A percentile compares a stretch with the other conserved stretches of the same genome.
These are phyloP conservation scores for Pseudogymnoascus verrucosus DNA, from an alignment of 2,329 filamentous ascomycete species.

Conservation along the genomic window DNA sequence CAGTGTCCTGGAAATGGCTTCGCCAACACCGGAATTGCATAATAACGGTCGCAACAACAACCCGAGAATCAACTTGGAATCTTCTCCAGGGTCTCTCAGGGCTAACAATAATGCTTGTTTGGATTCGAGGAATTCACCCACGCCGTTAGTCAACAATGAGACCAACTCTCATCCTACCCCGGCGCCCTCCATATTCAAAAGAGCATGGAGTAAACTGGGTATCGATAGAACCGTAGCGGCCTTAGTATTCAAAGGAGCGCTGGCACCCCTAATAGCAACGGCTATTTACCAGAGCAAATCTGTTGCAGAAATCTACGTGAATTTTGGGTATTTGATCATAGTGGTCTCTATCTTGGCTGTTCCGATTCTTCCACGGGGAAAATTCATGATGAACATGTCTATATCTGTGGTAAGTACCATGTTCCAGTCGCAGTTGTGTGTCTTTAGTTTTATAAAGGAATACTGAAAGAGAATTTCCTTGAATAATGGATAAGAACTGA, in stretches of 20 bases:
- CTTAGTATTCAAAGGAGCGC: slow-evolving; percentile 18
- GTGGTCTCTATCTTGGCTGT: slow-evolving; percentile 58
- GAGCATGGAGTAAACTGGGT: slow-evolving; percentile 14
- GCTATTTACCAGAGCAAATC: slow-evolving; percentile 16
- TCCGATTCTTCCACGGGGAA: slow-evolving; percentile 60
- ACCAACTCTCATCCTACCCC: neutral
- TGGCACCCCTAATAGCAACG: slow-evolving; percentile 17
- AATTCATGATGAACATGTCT: slow-evolving; percentile 54
- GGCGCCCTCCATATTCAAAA: slow-evolving; percentile 9
- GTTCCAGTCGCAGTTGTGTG: slow-evolving; percentile 48
- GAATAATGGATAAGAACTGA: neutral
- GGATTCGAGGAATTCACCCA: neutral
- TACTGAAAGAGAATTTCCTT: neutral
- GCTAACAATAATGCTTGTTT: neutral
- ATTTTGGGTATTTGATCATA: slow-evolving; percentile 44
- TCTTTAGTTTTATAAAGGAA: slow-evolving; percentile 28
- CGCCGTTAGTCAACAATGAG: neutral
- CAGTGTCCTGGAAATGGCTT: neutral
- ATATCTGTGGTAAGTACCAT: slow-evolving; percentile 9
- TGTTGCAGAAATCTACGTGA: slow-evolving; percentile 18
- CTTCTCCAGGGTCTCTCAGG: neutral
- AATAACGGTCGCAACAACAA: neutral
- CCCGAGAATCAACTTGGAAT: neutral
- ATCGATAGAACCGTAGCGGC: slow-evolving; percentile 15
- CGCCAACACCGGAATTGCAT: neutral